Base-by-base conservation (phyloP, 345 rosid genomes). In the Eucalyptus cloeziana region DNA sequence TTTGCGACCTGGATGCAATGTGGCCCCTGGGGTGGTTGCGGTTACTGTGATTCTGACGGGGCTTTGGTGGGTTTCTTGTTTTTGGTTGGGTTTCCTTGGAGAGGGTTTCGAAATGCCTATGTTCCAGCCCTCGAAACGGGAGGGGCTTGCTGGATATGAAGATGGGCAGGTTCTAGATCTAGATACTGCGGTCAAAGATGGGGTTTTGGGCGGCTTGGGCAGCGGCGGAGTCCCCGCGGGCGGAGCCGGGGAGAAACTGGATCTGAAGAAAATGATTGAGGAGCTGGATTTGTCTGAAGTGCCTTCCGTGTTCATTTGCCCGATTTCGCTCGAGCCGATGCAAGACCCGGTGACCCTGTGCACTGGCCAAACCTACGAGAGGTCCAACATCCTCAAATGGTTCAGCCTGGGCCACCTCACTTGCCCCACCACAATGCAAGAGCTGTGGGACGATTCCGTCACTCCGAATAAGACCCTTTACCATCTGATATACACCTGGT, bases 391-490 rank as follows among this genome's bases (percentile, higher is more conserved):
- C 67, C 91, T 89, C 52, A 89, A 87, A 83, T 89, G 91, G 91
- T 89, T 89, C 81, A 89, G 89, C 85, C 86, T 89, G 67, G 91
- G 91, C 44, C 91, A 89, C 87, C 87, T 89, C 19, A 89, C 89
- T 85, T 89, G 91, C 80, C 91, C 91, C 67, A 89, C 91, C 85
- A 89, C 91, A 52, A 89, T 89, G 91, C 91, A 89, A 58, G 91
- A 89, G 86, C 91, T 89, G 49, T 89, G 91, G 91, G 91, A 89
- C 15, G 89, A 89, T 12, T 89, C 91, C 2, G 91, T 89, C 52
- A 89, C 89, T 27, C 91, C 91, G 22, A 89, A 89, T 49, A 81
- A 85, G 83, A 89, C 91, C 86, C 91, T 89, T n/a, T 89, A 89
- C 56, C 89, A 89, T 85, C 81, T 89, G 71, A 89, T 87, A 67